A percentile compares a stretch with the other conserved stretches of the same genome.
Evolutionary conservation across 164 flowering plant species (phyloP).

Genomic region (Amborella trichopoda): DNA sequence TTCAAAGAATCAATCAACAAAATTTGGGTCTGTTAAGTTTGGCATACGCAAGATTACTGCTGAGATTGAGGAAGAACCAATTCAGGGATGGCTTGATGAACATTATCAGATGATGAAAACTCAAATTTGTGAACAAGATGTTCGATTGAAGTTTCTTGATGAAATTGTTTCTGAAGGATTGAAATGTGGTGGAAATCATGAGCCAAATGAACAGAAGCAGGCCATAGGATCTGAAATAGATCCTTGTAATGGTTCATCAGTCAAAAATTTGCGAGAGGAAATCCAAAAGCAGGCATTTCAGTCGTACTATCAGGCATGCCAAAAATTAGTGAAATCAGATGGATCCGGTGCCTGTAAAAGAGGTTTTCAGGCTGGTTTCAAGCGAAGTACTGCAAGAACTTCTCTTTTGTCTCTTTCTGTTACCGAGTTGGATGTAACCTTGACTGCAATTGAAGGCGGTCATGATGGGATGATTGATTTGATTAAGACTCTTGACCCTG

Average conservation of each 20-base stretch:
- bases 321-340: slow-evolving; percentile 42
- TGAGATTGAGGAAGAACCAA: slow-evolving; percentile 95
- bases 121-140: slow-evolving; percentile 84
- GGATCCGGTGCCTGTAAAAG: slow-evolving; percentile 86
- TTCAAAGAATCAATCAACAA: slow-evolving; percentile 42
- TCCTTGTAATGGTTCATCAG: slow-evolving; percentile 44
- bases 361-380: slow-evolving; percentile 94
- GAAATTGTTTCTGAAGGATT: slow-evolving; percentile 33
- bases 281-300: slow-evolving; percentile 65
- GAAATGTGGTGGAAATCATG: slow-evolving; percentile 28
- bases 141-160: slow-evolving; percentile 77
- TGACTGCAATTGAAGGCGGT: slow-evolving; percentile 80
- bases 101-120: slow-evolving; percentile 78
- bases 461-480: slow-evolving; percentile 86
- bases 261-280: slow-evolving; percentile 52
- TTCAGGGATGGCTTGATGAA: slow-evolving; percentile 99
- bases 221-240: slow-evolving; percentile 54
- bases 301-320: slow-evolving; percentile 82
- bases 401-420: slow-evolving; percentile 77
- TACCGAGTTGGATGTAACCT: slow-evolving; percentile 60
- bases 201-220: slow-evolving; percentile 21
- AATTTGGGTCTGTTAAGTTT: slow-evolving; percentile 67
- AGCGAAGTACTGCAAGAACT: slow-evolving; percentile 55
- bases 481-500: slow-evolving; percentile 78
- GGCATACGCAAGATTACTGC: slow-evolving; percentile 70